Evolutionary conservation across 1,284 basidiomycete genomes (phyloP), one percentile per base, ranked within the genome.

Genomic region (Malassezia restricta): DNA sequence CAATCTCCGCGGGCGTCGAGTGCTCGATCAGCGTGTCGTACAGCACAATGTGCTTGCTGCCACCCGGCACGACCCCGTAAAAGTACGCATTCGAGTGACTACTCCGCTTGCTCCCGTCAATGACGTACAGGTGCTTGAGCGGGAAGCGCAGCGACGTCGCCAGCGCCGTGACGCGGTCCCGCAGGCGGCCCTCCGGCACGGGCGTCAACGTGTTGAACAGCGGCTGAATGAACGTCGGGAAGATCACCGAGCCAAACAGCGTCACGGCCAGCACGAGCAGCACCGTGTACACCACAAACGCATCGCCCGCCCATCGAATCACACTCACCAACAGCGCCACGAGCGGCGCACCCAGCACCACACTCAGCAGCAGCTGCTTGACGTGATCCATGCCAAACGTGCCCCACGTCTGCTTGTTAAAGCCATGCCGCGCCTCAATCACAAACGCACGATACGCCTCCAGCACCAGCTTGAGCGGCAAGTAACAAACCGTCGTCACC

Each of bases 161-260:
- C 1, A 72, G 61, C 17, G 65, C 62, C 0, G 62, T 58, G 15
- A 72, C 64, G 7, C 70, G 63, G 20, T 69, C 61, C 14, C 64
- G 62, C 41, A 72, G 54, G 20, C 58, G 56, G 20, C 70, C 66
- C 31, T 71, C 59, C 3, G 63, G 77, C 5, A 96, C 79, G 1
- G 89, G 87, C 1, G 88, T 88, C 32, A 95, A 82, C 75, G 88
- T 95, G 80, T 96, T 96, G 80, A 96, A 95, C 38, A 96, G 77
- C 0, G 92, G 91, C 67, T 92, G 89, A 62, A 96, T 94, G 69
- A 94, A 78, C 17, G 83, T 86, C 0, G 69, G 69, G 38, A 71
- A 68, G 32, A 69, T 61, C 11, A 73, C 65, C 51, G 68, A 70
- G 54, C 69, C 67, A 64, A 81, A 76, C 43, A 95, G 76, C 73